Base-by-base conservation (phyloP, 768 basidiomycete species). In the Rhodotorula graminis region DNA sequence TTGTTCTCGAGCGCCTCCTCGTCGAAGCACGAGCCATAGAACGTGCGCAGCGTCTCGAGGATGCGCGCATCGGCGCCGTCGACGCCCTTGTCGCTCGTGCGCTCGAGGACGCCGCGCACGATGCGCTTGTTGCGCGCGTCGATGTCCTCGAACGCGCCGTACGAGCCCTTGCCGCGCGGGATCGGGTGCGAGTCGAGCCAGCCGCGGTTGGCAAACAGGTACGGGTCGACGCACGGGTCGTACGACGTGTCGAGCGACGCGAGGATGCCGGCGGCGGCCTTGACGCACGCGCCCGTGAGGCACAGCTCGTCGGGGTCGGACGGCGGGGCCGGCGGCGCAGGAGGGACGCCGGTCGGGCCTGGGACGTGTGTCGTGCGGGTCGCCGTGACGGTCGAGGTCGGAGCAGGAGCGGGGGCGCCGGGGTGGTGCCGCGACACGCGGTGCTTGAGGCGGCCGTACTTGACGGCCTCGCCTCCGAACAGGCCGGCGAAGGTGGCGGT, bases 191-290 rank as follows among this genome's bases (percentile, higher is more conserved):
- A 82, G 55, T 85, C 86, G 29, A 90, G 84, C 95, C 95, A 99
- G 21, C 93, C 93, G 27, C 92, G 91, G 78, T 89, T 94, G 18
- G 93, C 88, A 82, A 88, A 98, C 74, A 89, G 86, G 79, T 93
- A 97, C 80, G 97, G 96, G 81, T 93, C 89, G 76, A 97, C 91
- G 81, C 96, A 99, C 0, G 96, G 96, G 79, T 98, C 93, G 75
- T 89, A 85, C 16, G 87, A 83, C 18, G 85, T 85, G 79, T 99
- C 94, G 31, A 98, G 81, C 1, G 87, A 87, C 29, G 88, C 86
- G 23, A 98, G 82, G 70, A 99, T 90, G 0, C 88, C 85, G 2
- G 92, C 90, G 18, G 95, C 88, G 21, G 95, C 84, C 47, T 87
- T 82, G 62, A 98, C 88, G 79, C 96, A 99, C 73, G 88, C 85